Base-by-base conservation (phyloP, 768 basidiomycete genomes). In the Boletus subparvulus region DNA sequence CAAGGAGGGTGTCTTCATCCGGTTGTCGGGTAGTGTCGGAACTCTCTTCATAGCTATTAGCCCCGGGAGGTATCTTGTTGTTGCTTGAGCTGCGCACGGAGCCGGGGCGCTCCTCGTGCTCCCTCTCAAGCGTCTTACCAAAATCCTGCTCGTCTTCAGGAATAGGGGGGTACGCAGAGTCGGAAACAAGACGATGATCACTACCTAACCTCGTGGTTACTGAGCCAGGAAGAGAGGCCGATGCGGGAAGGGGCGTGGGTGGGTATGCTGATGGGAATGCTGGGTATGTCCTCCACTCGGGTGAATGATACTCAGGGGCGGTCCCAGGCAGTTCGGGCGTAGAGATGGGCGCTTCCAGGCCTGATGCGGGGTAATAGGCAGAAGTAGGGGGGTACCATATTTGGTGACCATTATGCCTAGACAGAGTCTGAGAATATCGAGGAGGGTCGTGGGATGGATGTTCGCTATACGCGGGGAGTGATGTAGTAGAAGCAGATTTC, bases 181-280 rank as follows among this genome's bases (percentile, higher is more conserved):
- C 48, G 21, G 56, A 55, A 56, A 54, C 10, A 36, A 33, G 52
- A 51, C 12, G 53, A 36, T 37, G 36, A 26, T 57, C 48, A 21
- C 21, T 26, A 36, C 54, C 48, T 24, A 48, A 51, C 35, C 53
- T 53, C 14, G 52, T 13, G 14, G 49, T 55, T 17, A 61, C 49
- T 19, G 54, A 65, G 10, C 44, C 48, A 56, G 69, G 74, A 46
- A 75, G 73, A 19, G 65, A 69, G 26, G 75, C 63, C 4, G 76
- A 69, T 17, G 71, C 69, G 21, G 74, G 73, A n/a, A 83, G 61
- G 12, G 87, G 88, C 14, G 86, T 89, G 0, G 86, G 77, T 10
- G 88, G 88, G 64, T 91, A 91, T 35, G 89, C 89, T 6, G 89
- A 83, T 32, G 89, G 89, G 50, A 90, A 86, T 17, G 85, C 76